These are phyloP conservation scores for Yarrowia hollandica DNA, from an alignment of 805 yeast species.

Conservation along the genomic window DNA sequence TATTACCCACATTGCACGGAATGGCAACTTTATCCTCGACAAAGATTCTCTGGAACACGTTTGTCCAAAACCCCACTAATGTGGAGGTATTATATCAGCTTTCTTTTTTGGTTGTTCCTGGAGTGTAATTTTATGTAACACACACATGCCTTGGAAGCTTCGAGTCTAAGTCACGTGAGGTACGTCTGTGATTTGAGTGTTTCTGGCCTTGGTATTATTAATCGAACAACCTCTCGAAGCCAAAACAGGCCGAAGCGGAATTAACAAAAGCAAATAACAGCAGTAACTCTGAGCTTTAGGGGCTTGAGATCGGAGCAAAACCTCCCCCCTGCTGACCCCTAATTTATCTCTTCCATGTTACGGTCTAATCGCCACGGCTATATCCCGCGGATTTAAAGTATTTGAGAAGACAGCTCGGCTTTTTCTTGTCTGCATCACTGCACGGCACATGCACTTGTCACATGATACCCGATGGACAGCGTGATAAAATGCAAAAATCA, in stretches of 20 bases:
- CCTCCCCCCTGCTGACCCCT: neutral
- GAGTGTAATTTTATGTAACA: slow-evolving; percentile 22
- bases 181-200: too few species aligned
- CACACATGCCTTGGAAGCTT: slow-evolving; percentile 3
- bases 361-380: neutral
- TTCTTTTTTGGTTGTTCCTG: slow-evolving; percentile 13
- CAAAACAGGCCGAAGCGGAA: neutral
- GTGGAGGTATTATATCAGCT: neutral
- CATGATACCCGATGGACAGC: slow-evolving; percentile 9
- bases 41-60: neutral
- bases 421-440: slow-evolving; percentile 7
- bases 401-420: slow-evolving; percentile 9
- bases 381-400: slow-evolving; percentile 17
- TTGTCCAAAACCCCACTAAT: neutral
- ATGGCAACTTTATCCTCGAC: neutral
- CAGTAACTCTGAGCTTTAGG: too few species aligned
- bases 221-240: neutral
- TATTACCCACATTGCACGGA: too few species aligned
- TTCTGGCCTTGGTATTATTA: too few species aligned
- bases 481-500: neutral
- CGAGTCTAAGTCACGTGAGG: slow-evolving; percentile 2
- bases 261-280: too few species aligned
- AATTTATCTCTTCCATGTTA: neutral
- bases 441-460: slow-evolving; percentile 24
- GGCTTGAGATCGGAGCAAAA: too few species aligned